Percentiles rank a stretch among this genome's conserved stretches.
Evolutionary conservation across 192 early-diverging fungal genomes (phyloP).

Genomic region (Backusella westeae): DNA sequence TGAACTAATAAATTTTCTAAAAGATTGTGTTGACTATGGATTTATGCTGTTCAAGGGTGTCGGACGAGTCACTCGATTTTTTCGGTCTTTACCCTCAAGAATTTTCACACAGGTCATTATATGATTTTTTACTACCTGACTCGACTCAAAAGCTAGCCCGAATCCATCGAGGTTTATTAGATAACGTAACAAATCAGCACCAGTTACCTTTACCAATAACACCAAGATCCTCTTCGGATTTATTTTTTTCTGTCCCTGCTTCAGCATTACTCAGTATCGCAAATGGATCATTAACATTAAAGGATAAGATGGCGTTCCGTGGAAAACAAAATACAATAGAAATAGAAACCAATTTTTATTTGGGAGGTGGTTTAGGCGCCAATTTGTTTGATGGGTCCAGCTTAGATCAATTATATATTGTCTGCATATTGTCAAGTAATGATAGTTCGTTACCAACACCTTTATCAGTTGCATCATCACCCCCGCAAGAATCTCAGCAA

Average conservation of each 20-base stretch:
- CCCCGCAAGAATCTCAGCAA: not conserved
- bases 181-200: slow-evolving; percentile 28
- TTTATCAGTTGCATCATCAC: not conserved
- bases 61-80: slow-evolving; percentile 47
- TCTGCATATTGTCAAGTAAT: slow-evolving; percentile 12
- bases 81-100: slow-evolving; percentile 52
- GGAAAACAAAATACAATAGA: slow-evolving; percentile 42
- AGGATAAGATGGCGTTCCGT: slow-evolving; percentile 40
- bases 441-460: not conserved
- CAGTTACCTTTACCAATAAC: slow-evolving; percentile 13
- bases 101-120: slow-evolving; percentile 47
- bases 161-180: slow-evolving; percentile 34
- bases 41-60: slow-evolving; percentile 47
- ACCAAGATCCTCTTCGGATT: slow-evolving; percentile 21
- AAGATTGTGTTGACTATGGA: slow-evolving; percentile 46
- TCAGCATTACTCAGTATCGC: slow-evolving; percentile 24
- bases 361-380: slow-evolving; percentile 58
- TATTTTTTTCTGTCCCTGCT: slow-evolving; percentile 29
- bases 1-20: not conserved
- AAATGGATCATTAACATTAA: slow-evolving; percentile 38
- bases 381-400: slow-evolving; percentile 41
- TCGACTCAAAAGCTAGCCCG: slow-evolving; percentile 32
- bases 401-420: slow-evolving; percentile 48
- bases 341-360: slow-evolving; percentile 36
- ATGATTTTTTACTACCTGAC: slow-evolving; percentile 37